Percentiles rank a stretch among this genome's conserved stretches.
These are phyloP conservation scores for Solanum ahanhuiri DNA, from an alignment of 257 asterid genomes.

Conservation along the genomic window DNA sequence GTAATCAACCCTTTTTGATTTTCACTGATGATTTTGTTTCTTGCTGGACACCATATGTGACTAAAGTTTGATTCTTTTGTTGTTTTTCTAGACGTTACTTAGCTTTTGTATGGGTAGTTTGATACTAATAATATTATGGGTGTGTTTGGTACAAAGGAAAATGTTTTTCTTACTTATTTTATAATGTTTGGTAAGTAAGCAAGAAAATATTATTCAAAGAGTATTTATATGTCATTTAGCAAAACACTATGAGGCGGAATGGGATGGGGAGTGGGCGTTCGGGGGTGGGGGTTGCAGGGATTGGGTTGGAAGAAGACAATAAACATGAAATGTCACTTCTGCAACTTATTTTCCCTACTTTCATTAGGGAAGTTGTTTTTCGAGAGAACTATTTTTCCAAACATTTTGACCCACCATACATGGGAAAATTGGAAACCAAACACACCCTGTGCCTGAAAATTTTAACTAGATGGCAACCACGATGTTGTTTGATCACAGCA, in stretches of 20 bases:
- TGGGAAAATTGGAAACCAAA: neutral
- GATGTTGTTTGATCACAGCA: neutral
- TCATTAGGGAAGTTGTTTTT: neutral
- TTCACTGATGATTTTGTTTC: neutral
- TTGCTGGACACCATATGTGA: neutral
- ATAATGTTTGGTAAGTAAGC: neutral
- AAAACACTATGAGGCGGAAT: neutral
- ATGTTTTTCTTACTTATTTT: neutral
- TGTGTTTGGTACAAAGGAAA: neutral
- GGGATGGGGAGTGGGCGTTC: neutral
- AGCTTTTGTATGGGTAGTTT: neutral
- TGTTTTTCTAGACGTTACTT: neutral
- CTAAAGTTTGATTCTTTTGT: neutral
- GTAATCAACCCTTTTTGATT: constrained; percentile 12
- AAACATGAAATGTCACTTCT: neutral
- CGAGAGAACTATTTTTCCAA: neutral
- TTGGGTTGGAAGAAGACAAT: neutral
- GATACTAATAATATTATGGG: neutral
- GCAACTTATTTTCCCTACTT: neutral
- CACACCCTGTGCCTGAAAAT: neutral
- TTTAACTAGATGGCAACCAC: neutral
- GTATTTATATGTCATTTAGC: neutral
- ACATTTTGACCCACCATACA: neutral
- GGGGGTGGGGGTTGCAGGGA: neutral
- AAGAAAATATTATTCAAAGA: neutral